Base-by-base conservation (phyloP, 768 basidiomycete genomes). In the Leucogyrophana mollusca region DNA sequence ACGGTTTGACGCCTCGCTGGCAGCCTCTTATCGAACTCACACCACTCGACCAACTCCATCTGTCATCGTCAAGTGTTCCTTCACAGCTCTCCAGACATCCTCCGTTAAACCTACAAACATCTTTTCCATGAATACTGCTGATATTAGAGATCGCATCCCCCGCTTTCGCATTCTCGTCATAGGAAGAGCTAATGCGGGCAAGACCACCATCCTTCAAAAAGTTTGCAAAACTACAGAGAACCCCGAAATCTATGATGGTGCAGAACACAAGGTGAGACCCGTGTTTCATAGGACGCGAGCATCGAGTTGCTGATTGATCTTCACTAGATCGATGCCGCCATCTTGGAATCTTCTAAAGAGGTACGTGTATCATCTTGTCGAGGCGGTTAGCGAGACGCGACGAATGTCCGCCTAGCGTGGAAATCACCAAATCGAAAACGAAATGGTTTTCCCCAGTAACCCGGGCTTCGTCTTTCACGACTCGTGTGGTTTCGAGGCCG, bases 131-230 rank as follows among this genome's bases (percentile, higher is more conserved):
- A 33, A 43, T 9, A 18, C 40, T 17, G 30, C 51, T n/a, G 3
- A 4, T 0, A 21, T 53, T 16, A 54, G 18, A 30, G 0, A 34
- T 7, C 38, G 17, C 25, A 38, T 50, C 32, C 21, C 16, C 2
- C 64, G 55, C 34, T 72, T 73, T 36, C 64, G 72, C 3, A 60
- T 73, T 22, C 67, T 73, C 38, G 53, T 72, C 13, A 68, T 73
- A n/a, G 72, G 72, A 4, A 60, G 65, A 42, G 65, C 68, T 2
- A 71, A 72, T 42, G 61, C 69, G 1, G 72, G 72, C 0, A 73
- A 73, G 50, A 73, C 70, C 0, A 73, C 72, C 0, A 55, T 73
- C 17, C 56, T 72, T 14, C 59, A 70, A 52, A 62, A 59, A 39
- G 60, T 74, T 7, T 71, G 70, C 52, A 60, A 65, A 43, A 61